Evolutionary conservation across 306 rosid genomes (phyloP), one percentile per base, ranked within the genome.

Genomic region (Aeschynomene evenia): DNA sequence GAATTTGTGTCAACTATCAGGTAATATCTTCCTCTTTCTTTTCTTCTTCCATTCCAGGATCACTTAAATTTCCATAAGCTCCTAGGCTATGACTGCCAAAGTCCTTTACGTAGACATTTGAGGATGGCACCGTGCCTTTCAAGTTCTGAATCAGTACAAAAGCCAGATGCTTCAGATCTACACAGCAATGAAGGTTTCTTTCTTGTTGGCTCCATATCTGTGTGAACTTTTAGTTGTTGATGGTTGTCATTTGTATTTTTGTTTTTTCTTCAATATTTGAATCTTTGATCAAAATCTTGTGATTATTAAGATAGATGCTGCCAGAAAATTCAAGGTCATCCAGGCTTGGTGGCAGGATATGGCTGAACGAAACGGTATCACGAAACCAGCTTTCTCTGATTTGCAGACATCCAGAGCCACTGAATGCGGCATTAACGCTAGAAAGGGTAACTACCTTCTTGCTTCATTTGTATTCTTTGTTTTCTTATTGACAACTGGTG

Each of bases 311-410:
- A 78, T 78, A 90, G 98, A 86, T 80, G 87, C 87, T 4, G 77
- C 82, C 31, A 82, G 74, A 81, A 92, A 86, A 61, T 92, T 92
- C 72, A 92, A 80, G 85, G 90, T 87, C 58, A 80, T 90, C 81
- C 96, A 87, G 73, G 77, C 96, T 81, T 92, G 96, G 98, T 92
- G 98, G 98, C 82, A 73, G 81, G 86, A 80, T 70, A 92, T 90
- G 98, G 85, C 91, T 22, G 93, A 86, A 62, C 80, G 69, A 79
- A 89, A 86, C 79, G 22, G 37, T 59, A 77, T 70, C 71, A 49
- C 55, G 57, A 79, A 84, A 70, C 80, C 80, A 54, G 71, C 48
- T 67, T 56, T 75, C 62, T 61, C 86, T 59, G 70, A 46, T 73
- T 33, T 74, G 77, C 68, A 46, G 57, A 54, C 42, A 45, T 49